Evolutionary conservation across 306 rosid genomes (phyloP).

Genomic region (Prunus persica): Prunus_persica_NCBIv2 NC_034009.1:3674501-3675000

Average conservation of each 20-base stretch:
- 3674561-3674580: no score
- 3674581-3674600: no score
- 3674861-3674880: not conserved
- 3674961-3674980: not conserved
- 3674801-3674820: constrained; percentile 13
- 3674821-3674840: constrained; percentile 12
- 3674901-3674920: not conserved
- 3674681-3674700: not conserved
- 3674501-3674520: no score
- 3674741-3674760: constrained; percentile 56
- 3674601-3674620: no score
- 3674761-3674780: constrained; percentile 42
- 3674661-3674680: not conserved
- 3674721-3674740: constrained; percentile 16
- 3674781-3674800: constrained; percentile 19
- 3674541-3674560: no score
- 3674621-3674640: no score
- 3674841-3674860: constrained; percentile 38
- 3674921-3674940: not conserved
- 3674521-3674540: no score
- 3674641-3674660: not conserved
- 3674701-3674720: not conserved
- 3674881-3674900: not conserved
- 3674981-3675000: not conserved
- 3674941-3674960: not conserved